These are phyloP conservation scores for Parachaetomium inaequale DNA, from an alignment of 495 filamentous ascomycete species.

Conservation along the genomic window DNA sequence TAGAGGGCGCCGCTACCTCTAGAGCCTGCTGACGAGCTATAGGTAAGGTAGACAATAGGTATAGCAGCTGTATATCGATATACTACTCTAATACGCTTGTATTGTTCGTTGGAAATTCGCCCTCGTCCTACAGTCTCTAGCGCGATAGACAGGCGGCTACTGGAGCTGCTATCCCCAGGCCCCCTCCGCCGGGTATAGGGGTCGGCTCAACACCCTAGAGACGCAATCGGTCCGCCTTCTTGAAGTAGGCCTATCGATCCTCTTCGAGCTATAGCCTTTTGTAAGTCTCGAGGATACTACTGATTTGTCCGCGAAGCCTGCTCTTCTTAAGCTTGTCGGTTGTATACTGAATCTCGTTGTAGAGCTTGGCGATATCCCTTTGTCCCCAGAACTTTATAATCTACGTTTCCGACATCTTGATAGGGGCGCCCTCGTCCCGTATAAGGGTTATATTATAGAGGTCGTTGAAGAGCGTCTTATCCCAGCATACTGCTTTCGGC, in stretches of 20 bases:
- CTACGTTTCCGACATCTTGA: constrained; percentile 6
- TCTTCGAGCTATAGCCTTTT: constrained; percentile 13
- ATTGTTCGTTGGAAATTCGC: neutral
- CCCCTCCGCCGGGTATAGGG: constrained; percentile 2
- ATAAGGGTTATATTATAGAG: constrained; percentile 14
- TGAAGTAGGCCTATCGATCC: constrained; percentile 15
- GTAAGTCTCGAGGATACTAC: constrained; percentile 5
- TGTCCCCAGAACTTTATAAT: constrained; percentile 12
- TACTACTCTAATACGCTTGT: constrained; percentile 12
- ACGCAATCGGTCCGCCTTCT: constrained; percentile 11
- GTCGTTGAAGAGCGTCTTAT: constrained; percentile 15
- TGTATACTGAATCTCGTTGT: neutral
- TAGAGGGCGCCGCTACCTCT: neutral
- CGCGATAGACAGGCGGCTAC: constrained; percentile 10
- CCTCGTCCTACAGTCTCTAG: constrained; percentile 3
- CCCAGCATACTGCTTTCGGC: neutral
- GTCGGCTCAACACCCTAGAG: constrained; percentile 13
- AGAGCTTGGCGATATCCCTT: constrained; percentile 12
- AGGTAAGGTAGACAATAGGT: constrained; percentile 11
- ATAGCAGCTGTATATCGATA: constrained; percentile 7
- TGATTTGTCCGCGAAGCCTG: constrained; percentile 10
- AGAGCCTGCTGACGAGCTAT: neutral
- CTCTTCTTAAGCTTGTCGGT: constrained; percentile 12
- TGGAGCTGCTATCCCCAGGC: constrained; percentile 11
- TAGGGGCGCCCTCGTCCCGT: constrained; percentile 11